A percentile compares a stretch with the other conserved stretches of the same genome.
Evolutionary conservation across 2,329 filamentous ascomycete species (phyloP).

Genomic region (Xylariaceae sp.): DNA sequence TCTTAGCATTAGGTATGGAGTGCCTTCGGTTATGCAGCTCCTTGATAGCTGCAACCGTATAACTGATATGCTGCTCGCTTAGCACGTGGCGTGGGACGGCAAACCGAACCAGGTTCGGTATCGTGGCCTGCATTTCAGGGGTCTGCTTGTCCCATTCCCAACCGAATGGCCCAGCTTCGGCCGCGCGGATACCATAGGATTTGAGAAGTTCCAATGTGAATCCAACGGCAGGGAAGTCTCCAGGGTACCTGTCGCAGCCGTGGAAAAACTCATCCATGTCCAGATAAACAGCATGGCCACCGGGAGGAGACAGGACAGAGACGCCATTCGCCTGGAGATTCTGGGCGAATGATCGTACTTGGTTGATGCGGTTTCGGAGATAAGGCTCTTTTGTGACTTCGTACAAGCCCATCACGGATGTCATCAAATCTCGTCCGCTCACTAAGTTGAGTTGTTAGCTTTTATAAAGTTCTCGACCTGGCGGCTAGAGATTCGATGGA

Average conservation of each 20-base stretch:
- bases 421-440: constrained; percentile 23
- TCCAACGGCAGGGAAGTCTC: constrained; percentile 19
- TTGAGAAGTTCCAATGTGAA: constrained; percentile 20
- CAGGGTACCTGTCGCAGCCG: constrained; percentile 17
- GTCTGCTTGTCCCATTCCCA: constrained; percentile 24
- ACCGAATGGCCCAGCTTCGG: constrained; percentile 18
- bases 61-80: constrained; percentile 21
- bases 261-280: constrained; percentile 24
- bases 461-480: background rate
- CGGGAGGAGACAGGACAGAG: constrained; percentile 16
- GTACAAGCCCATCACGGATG: constrained; percentile 17
- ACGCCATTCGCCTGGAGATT: constrained; percentile 13
- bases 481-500: background rate
- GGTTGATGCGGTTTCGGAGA: constrained; percentile 14
- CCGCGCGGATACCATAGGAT: constrained; percentile 19
- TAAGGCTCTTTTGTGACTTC: constrained; percentile 19
- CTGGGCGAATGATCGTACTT: constrained; percentile 18
- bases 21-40: constrained; percentile 17
- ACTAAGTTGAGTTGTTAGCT: constrained; percentile 9
- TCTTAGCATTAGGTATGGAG: constrained; percentile 19
- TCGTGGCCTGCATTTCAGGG: constrained; percentile 9
- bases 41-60: constrained; percentile 19
- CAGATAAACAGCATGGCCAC: constrained; percentile 23
- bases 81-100: constrained; percentile 21
- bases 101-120: constrained; percentile 22